Base-by-base conservation (phyloP, 2,329 filamentous ascomycete genomes). In the Macrophomina pseudophaseolina region DNA sequence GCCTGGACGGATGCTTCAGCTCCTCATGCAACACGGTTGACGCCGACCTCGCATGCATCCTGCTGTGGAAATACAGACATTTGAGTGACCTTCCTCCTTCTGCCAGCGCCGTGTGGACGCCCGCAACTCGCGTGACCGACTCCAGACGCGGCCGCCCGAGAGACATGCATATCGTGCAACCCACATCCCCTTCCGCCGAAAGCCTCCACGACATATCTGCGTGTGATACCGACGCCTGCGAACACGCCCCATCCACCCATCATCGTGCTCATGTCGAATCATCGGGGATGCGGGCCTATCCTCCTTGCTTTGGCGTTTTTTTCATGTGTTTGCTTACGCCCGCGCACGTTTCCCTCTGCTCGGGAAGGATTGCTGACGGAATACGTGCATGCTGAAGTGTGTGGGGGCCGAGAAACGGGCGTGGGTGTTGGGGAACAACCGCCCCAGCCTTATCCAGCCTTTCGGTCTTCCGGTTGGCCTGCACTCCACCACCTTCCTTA, bases 61-160 rank as follows among this genome's bases (percentile, higher is more conserved):
- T 23, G 23, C 23, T 23, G 23, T 23, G 23, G 23, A 23, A 23
- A 23, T 23, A 23, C 23, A 32, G 28, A 32, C 49, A 7, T 38
- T 52, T 52, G 49, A 52, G 28, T 28, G 49, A 52, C 49, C 49
- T 28, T 52, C 49, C 49, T 16, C 28, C 6, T 33, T 30, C 23
- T 16, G 23, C 4, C 32, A 35, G 42, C 11, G 16, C 11, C 11
- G 42, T 44, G 42, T 44, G 38, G 38, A 40, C 38, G 38, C 38
- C 38, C 8, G 14, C 7, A 44, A 18, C n/a, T 38, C 52, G 52
- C 52, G 52, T 54, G 52, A 54, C 52, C 52, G 52, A n/a, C 16
- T 11, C 16, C 38, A 32, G 52, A 54, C 52, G 52, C 52, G 52
- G 32, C 52, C 52, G 33, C 32, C 52, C 52, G 52, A 18, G 52